phyloP scores from a whole-genome alignment of 129 eudicot species.

The Solidago caesia region DNA sequence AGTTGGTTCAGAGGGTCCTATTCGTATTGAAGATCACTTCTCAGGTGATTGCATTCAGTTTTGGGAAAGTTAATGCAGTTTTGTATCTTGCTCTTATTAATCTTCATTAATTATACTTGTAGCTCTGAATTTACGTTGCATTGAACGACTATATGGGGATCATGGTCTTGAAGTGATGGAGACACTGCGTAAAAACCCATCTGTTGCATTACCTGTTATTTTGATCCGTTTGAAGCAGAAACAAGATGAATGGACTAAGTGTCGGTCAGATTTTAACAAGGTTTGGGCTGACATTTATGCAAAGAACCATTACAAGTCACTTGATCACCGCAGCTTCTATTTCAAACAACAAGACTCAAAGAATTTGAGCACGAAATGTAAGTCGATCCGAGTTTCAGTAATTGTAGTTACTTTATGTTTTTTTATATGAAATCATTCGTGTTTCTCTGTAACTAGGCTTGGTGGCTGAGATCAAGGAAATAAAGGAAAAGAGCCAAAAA shows the following conservation, averaged over 20 bases:
- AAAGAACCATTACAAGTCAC: slow-evolving; percentile 93
- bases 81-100: slow-evolving; percentile 4
- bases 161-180: slow-evolving; percentile 99
- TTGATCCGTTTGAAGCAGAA: slow-evolving; percentile 89
- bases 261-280: slow-evolving; percentile 92
- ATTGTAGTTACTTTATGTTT: slow-evolving; percentile 11
- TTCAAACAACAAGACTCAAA: slow-evolving; percentile 99
- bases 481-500: slow-evolving; percentile 71
- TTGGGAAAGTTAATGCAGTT: slow-evolving; percentile 7
- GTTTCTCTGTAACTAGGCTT: slow-evolving; percentile 54
- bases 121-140: slow-evolving; percentile 90
- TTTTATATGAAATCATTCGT: neutral
- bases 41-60: slow-evolving; percentile 43
- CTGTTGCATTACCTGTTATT: slow-evolving; percentile 71
- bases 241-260: slow-evolving; percentile 91
- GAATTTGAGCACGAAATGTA: slow-evolving; percentile 87
- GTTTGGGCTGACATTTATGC: slow-evolving; percentile 97
- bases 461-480: slow-evolving; percentile 78
- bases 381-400: slow-evolving; percentile 25
- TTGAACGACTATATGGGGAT: slow-evolving; percentile 95
- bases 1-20: slow-evolving; percentile 50
- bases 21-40: slow-evolving; percentile 74
- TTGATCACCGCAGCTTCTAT: slow-evolving; percentile 97
- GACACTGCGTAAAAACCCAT: slow-evolving; percentile 74
- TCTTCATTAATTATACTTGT: slow-evolving; percentile 19